A percentile compares a stretch with the other conserved stretches of the same genome.
phyloP scores from a whole-genome alignment of 768 basidiomycete genomes.

The Mycena sanguinolenta region DNA sequence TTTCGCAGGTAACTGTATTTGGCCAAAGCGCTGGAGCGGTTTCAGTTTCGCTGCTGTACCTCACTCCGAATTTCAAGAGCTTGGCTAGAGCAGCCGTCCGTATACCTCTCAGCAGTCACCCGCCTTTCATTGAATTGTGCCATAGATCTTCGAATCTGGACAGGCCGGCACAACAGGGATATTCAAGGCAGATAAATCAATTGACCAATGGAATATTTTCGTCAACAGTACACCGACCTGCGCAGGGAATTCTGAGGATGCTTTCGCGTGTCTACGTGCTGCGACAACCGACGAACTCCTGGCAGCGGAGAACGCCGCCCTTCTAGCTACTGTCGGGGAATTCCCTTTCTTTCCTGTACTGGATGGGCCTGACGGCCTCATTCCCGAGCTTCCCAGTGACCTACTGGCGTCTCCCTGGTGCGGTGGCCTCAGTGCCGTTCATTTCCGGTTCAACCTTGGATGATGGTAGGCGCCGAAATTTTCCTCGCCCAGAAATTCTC shows the following conservation, averaged over 20 bases:
- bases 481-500: neutral
- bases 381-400: conserved; percentile 42
- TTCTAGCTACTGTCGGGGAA: conserved; percentile 25
- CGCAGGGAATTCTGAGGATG: neutral
- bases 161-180: conserved; percentile 39
- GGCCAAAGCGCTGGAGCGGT: conserved; percentile 56
- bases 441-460: conserved; percentile 45
- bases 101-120: neutral
- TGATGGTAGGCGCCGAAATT: conserved; percentile 40
- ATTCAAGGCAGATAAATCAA: conserved; percentile 27
- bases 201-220: conserved; percentile 34
- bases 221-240: conserved; percentile 25
- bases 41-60: conserved; percentile 41
- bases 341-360: conserved; percentile 45
- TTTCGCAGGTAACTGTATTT: conserved; percentile 47
- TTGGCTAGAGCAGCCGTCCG: conserved; percentile 38
- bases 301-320: conserved; percentile 9
- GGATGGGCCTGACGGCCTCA: conserved; percentile 42
- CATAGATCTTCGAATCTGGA: conserved; percentile 40
- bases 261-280: conserved; percentile 19
- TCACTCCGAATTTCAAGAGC: conserved; percentile 36
- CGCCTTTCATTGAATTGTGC: neutral
- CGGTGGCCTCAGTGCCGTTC: conserved; percentile 41
- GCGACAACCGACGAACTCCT: conserved; percentile 15
- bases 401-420: conserved; percentile 31